Base-by-base conservation (phyloP, 1,139 yeast species). In the Yamadazyma sp. region DNA sequence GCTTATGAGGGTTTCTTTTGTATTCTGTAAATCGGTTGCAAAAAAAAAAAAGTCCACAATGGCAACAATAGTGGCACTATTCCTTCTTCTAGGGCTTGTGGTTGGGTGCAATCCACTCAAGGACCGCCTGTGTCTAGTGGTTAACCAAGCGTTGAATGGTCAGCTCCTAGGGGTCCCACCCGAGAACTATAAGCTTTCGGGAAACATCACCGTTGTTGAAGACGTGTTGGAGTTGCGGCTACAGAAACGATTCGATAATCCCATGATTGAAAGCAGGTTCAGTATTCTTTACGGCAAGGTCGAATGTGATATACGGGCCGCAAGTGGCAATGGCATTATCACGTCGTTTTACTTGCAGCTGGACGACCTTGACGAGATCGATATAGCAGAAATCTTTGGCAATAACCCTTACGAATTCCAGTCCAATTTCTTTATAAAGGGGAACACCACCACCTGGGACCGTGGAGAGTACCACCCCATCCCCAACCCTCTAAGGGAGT, bases 341-440 rank as follows among this genome's bases (percentile, higher is more conserved):
- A 61, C 71, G 24, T 66, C 75, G 8, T 59, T 72, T 34, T 74
- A 73, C 48, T 50, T 73, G 17, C 78, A 73, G 49, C 64, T 73
- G 43, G 73, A 72, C 44, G 76, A 69, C 48, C 56, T 66, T 42
- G 79, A 74, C 50, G 78, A 73, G 43, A 70, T 74, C 31, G 79
- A 73, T 44, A 50, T 70, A 9, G 68, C 64, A 17, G 79, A 74
- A 42, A 50, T 69, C 24, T 68, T 73, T 48, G 77, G 78, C 2
- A 66, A 69, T 12, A 59, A 64, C 39, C 54, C 53, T 2, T 55
- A 47, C 34, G 60, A 61, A 37, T 62, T 57, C 43, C 75, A 70
- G 44, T 56, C 75, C 16, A 73, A 73, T 51, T 74, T 55, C 54
- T 73, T 73, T 47, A 61, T 69, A 30, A 71, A 71, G 45, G 79